Percentiles rank a stretch among this genome's conserved stretches.
Evolutionary conservation across 768 basidiomycete genomes (phyloP).

Genomic region (Phlebiopsis gigantea): DNA sequence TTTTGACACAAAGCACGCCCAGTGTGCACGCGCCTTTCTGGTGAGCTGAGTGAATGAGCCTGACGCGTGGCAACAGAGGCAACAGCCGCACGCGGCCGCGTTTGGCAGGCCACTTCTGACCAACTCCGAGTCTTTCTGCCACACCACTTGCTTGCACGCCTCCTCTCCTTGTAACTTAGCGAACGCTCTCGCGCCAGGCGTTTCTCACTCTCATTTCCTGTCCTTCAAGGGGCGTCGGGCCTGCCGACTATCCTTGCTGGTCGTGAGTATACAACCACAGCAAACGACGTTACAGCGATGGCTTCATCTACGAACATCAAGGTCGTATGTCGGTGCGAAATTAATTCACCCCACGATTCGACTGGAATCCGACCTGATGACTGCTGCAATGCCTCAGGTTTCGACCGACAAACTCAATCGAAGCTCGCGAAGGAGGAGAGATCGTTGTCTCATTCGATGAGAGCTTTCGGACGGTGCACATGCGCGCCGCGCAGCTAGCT

Average conservation of each 20-base stretch:
- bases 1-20: not conserved
- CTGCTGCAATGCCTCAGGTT: conserved; percentile 48
- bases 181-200: conserved; percentile 14
- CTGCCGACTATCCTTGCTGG: conserved; percentile 11
- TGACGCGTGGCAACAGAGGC: conserved; percentile 25
- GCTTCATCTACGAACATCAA: conserved; percentile 88
- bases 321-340: conserved; percentile 92
- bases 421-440: conserved; percentile 81
- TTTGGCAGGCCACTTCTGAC: conserved; percentile 12
- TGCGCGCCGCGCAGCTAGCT: conserved; percentile 63
- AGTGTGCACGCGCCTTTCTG: not conserved
- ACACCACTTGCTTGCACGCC: conserved; percentile 4
- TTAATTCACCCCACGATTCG: conserved; percentile 12
- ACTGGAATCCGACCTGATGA: not conserved
- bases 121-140: not conserved
- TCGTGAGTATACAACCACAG: conserved; percentile 19
- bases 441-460: conserved; percentile 88
- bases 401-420: conserved; percentile 91
- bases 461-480: conserved; percentile 74
- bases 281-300: conserved; percentile 37
- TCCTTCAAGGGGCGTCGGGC: conserved; percentile 9
- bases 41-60: not conserved
- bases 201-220: conserved; percentile 16
- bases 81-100: conserved; percentile 20
- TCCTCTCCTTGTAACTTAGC: conserved; percentile 12